phyloP scores from a whole-genome alignment of 768 basidiomycete genomes.

The Plicaturopsis crispa region DNA sequence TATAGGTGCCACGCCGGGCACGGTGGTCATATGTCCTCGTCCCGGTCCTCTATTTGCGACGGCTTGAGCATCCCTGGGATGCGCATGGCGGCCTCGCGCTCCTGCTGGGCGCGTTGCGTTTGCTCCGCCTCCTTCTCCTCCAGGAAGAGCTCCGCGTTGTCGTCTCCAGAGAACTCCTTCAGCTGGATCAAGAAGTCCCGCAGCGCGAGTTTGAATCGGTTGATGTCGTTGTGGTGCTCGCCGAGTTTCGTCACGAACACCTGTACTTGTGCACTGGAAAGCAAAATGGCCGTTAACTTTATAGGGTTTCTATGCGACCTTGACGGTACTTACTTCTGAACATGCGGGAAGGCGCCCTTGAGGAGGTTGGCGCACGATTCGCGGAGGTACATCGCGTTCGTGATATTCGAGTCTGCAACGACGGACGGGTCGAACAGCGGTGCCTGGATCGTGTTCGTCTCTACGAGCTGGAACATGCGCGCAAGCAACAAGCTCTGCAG shows the following conservation, averaged over 20 bases:
- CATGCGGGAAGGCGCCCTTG: constrained; percentile 86
- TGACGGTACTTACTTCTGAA: constrained; percentile 58
- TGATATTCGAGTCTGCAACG: constrained; percentile 54
- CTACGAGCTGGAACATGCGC: constrained; percentile 88
- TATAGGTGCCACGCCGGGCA: not conserved
- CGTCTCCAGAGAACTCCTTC: constrained; percentile 91
- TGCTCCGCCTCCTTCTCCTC: constrained; percentile 93
- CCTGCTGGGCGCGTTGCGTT: constrained; percentile 69
- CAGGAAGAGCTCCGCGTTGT: constrained; percentile 85
- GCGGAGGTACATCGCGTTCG: constrained; percentile 74
- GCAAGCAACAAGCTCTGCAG: constrained; percentile 89
- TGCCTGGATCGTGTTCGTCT: constrained; percentile 68
- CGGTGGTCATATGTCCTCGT: constrained; percentile 81
- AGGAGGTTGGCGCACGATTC: constrained; percentile 84
- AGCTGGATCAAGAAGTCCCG: constrained; percentile 98
- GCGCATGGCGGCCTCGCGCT: constrained; percentile 83
- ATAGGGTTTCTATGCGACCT: constrained; percentile 1
- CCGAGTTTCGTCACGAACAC: constrained; percentile 61
- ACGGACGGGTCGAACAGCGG: constrained; percentile 80
- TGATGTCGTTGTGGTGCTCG: constrained; percentile 72
- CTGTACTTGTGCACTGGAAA: constrained; percentile 57
- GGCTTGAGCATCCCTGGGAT: constrained; percentile 99
- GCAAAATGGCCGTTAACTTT: constrained; percentile 2
- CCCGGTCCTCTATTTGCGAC: constrained; percentile 88
- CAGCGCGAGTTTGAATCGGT: constrained; percentile 87